Percentiles rank a stretch among this genome's conserved stretches.
These are phyloP conservation scores for Phytophthora litchii DNA, from an alignment of 352 stramenopile genomes.

Conservation along the genomic window DNA sequence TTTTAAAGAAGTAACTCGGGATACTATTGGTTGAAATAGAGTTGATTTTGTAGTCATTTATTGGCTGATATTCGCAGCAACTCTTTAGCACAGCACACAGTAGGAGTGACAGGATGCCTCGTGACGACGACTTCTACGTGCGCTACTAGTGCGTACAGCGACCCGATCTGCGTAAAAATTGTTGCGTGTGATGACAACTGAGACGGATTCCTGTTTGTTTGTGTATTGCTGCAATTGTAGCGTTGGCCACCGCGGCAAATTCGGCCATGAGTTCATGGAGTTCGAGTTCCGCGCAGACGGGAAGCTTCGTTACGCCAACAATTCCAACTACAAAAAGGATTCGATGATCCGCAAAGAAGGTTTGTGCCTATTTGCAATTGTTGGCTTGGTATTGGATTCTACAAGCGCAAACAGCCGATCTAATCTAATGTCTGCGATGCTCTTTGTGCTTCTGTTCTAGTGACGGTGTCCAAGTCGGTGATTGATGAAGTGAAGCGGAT, in stretches of 20 bases:
- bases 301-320: slow-evolving; percentile 97
- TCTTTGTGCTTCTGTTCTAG: slow-evolving; percentile 37
- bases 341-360: slow-evolving; percentile 98
- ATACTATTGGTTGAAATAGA: slow-evolving; percentile 31
- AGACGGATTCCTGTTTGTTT: background rate
- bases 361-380: slow-evolving; percentile 14
- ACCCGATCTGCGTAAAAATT: background rate
- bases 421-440: background rate
- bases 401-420: background rate
- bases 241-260: slow-evolving; percentile 96
- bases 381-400: background rate
- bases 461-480: slow-evolving; percentile 91
- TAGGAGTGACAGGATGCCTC: slow-evolving; percentile 50
- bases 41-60: background rate
- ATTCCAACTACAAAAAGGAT: slow-evolving; percentile 98
- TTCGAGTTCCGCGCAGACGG: slow-evolving; percentile 94
- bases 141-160: slow-evolving; percentile 81
- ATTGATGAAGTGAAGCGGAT: slow-evolving; percentile 95
- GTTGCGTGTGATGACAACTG: background rate
- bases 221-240: slow-evolving; percentile 35
- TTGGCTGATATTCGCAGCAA: slow-evolving; percentile 36
- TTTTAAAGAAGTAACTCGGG: background rate
- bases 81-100: background rate
- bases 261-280: slow-evolving; percentile 98
- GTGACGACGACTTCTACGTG: slow-evolving; percentile 86